A percentile compares a stretch with the other conserved stretches of the same genome.
Evolutionary conservation across 2,329 filamentous ascomycete genomes (phyloP).

Genomic region (Phaeophleospora eucalypticola): DNA sequence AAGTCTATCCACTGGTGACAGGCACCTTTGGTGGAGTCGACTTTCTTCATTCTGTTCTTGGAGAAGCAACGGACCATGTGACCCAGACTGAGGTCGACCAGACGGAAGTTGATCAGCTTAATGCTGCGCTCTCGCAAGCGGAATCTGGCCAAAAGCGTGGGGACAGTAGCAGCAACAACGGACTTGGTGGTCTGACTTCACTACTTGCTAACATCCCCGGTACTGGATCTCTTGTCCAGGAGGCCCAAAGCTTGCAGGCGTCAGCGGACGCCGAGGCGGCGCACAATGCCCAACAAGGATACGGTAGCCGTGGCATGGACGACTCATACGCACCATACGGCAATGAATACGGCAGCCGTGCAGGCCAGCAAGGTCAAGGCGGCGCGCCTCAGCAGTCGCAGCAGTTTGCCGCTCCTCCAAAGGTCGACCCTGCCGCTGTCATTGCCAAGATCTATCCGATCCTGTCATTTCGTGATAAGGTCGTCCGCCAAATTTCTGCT

Average conservation of each 20-base stretch:
- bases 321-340: conserved; percentile 20
- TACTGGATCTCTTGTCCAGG: conserved; percentile 43
- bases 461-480: conserved; percentile 86
- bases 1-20: conserved; percentile 50
- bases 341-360: conserved; percentile 18
- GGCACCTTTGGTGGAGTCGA: conserved; percentile 52
- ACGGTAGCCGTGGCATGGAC: conserved; percentile 17
- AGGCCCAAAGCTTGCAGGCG: conserved; percentile 45
- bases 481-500: conserved; percentile 79
- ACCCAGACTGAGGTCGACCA: conserved; percentile 48
- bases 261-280: conserved; percentile 47
- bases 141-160: conserved; percentile 29
- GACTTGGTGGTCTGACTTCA: conserved; percentile 48
- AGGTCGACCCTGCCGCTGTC: conserved; percentile 27
- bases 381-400: conserved; percentile 27
- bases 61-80: conserved; percentile 48
- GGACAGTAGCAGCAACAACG: conserved; percentile 26
- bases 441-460: conserved; percentile 82
- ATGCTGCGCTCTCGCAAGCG: conserved; percentile 42
- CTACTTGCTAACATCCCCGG: conserved; percentile 71
- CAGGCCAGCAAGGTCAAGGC: conserved; percentile 26
- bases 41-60: conserved; percentile 49
- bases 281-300: conserved; percentile 29
- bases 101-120: conserved; percentile 45
- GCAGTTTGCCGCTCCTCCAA: conserved; percentile 21